phyloP scores from a whole-genome alignment of 345 rosid genomes.

The Bruguiera gymnorhiza region DNA sequence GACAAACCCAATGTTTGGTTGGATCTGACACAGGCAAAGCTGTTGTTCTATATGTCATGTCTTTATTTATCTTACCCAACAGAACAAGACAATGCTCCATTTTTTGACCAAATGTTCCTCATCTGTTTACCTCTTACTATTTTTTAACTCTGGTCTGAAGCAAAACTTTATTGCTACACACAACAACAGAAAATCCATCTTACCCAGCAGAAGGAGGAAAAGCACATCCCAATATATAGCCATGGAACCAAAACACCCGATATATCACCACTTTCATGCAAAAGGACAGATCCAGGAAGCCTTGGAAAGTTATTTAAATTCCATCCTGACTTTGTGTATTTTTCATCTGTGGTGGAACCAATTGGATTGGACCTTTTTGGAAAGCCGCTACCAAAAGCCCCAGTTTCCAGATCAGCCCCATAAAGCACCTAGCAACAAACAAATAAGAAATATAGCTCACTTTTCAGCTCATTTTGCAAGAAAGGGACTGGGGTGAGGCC shows the following conservation, averaged over 20 bases:
- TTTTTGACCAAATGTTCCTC: too few relatives aligned
- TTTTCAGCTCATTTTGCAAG: conserved; percentile 14
- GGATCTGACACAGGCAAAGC: neutral
- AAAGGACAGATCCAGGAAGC: conserved; percentile 89
- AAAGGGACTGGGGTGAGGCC: neutral
- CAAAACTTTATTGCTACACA: too few relatives aligned
- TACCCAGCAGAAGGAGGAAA: conserved; percentile 79
- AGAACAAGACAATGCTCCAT: too few relatives aligned
- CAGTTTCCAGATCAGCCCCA: conserved; percentile 99
- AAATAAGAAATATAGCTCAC: conserved; percentile 1
- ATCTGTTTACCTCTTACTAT: too few relatives aligned
- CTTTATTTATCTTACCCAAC: conserved; percentile 59
- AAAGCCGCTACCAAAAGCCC: conserved; percentile 94
- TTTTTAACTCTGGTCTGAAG: too few relatives aligned
- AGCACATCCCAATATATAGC: conserved; percentile 98
- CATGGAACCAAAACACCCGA: conserved; percentile 98
- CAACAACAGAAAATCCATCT: too few relatives aligned
- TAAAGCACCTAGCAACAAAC: conserved; percentile 66
- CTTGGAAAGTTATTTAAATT: conserved; percentile 96
- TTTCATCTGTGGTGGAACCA: conserved; percentile 43
- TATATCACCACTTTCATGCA: conserved; percentile 84
- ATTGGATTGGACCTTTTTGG: conserved; percentile 53
- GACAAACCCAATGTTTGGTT: conserved; percentile 8
- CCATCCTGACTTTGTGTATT: conserved; percentile 88
- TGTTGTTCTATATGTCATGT: too few relatives aligned